Percentiles rank a stretch among this genome's conserved stretches.
phyloP scores from a whole-genome alignment of 169 alveolate genomes.

The Eimeria praecox region DNA sequence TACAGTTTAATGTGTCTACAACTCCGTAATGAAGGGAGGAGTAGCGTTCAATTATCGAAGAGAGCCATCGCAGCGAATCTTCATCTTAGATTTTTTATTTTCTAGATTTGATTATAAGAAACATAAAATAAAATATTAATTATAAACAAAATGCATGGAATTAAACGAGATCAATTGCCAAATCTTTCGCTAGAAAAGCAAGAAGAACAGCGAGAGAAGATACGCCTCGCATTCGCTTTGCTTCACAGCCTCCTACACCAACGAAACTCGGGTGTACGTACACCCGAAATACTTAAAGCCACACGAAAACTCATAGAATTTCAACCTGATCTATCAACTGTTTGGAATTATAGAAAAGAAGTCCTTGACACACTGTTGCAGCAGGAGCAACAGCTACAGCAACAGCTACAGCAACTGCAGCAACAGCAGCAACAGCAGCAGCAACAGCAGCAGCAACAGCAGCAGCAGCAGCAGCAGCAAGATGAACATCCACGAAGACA shows the following conservation, averaged over 20 bases:
- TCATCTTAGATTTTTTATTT: too few species aligned
- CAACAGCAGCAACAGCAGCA: neutral
- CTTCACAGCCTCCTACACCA: conserved; percentile 61
- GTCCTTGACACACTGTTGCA: conserved; percentile 14
- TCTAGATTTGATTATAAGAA: too few species aligned
- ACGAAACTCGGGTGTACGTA: neutral
- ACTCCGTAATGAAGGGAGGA: neutral
- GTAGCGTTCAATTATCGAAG: neutral
- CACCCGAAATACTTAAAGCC: conserved; percentile 66
- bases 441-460: neutral
- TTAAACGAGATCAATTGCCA: neutral
- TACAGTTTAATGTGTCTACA: neutral
- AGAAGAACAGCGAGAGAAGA: conserved; percentile 47
- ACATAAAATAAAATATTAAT: neutral
- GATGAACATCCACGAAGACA: too few species aligned
- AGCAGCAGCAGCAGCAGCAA: neutral
- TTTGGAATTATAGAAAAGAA: conserved; percentile 71
- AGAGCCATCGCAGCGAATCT: too few species aligned
- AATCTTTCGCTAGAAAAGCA: conserved; percentile 20
- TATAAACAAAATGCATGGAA: conserved; percentile 63
- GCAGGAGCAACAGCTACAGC: neutral
- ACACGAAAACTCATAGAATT: conserved; percentile 75
- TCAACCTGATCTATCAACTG: conserved; percentile 52
- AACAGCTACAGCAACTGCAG: neutral
- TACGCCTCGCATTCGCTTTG: conserved; percentile 29